These are phyloP conservation scores for Cyclospora cayetanensis DNA, from an alignment of 169 alveolate species.

Conservation along the genomic window DNA sequence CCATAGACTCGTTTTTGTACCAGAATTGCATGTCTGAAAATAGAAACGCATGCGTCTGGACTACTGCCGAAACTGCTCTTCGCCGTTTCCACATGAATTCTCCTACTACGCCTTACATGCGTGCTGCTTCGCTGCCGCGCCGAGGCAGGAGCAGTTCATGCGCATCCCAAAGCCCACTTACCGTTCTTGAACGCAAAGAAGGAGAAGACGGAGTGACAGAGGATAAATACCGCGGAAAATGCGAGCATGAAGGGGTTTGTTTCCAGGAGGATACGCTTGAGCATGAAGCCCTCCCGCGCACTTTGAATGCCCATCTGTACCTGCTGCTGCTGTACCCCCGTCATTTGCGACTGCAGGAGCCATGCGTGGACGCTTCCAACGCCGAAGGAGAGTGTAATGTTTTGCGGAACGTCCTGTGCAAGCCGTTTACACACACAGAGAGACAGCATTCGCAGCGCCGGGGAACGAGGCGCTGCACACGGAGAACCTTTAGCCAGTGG, in stretches of 20 bases:
- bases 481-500: too few species aligned
- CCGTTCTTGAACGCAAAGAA: conserved; percentile 93
- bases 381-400: conserved; percentile 30
- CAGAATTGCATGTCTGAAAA: conserved; percentile 92
- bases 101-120: background rate
- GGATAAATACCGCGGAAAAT: conserved; percentile 85
- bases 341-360: conserved; percentile 60
- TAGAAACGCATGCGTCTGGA: conserved; percentile 69
- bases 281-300: conserved; percentile 86
- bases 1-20: conserved; percentile 94
- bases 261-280: conserved; percentile 87
- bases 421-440: background rate
- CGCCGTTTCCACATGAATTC: background rate
- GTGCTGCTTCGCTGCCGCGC: conserved; percentile 26
- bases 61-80: background rate
- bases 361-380: conserved; percentile 28
- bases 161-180: background rate
- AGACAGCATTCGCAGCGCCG: background rate
- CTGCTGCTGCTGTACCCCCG: conserved; percentile 40
- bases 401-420: conserved; percentile 23
- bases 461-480: background rate
- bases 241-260: conserved; percentile 87
- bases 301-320: conserved; percentile 33
- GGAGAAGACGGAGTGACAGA: conserved; percentile 90
- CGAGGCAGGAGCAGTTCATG: conserved; percentile 3